Evolutionary conservation across 345 rosid species (phyloP), one percentile per base, ranked within the genome.

Genomic region (Murraya paniculata): DNA sequence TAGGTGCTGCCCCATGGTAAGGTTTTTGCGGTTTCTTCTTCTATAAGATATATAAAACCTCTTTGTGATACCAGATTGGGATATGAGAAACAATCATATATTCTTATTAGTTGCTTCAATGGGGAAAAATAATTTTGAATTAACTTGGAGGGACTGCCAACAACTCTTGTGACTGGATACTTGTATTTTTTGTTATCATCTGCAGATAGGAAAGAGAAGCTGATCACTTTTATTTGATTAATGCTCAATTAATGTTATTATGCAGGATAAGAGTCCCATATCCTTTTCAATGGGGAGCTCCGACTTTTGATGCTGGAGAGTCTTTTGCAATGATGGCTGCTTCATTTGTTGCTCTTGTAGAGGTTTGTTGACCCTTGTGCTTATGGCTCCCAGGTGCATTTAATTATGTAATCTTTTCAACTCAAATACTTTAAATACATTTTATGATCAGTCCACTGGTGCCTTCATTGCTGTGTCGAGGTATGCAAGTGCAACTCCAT

Each of bases 201-300:
- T 22, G 66, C 68, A 31, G 71, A 55, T 59, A 56, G 57, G 71
- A 64, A 74, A 67, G 11, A 74, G 30, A 66, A 60, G 48, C 72
- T 59, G 39, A 25, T 41, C 28, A 19, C 7, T 9, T 73, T 70
- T 55, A 31, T 39, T 64, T 75, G 57, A 41, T 72, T 65, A 36
- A 64, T 33, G 9, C 39, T 72, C 65, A 16, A 10, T 80, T 55
- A 33, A 77, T 65, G 56, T 69, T 75, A 36, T 27, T 74, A 21
- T 85, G 71, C 79, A 95, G 98, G 99, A 95, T 95, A 84, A 86
- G 98, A 85, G 90, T 93, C 53, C 98, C 99, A 64, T 95, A 93
- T 82, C 99, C 99, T 56, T 95, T 95, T 81, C 99, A 95, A 84
- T 95, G 98, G 99, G 99, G 99, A 83, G 91, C 99, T 77, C 99